Percentiles rank a stretch among this genome's conserved stretches.
Evolutionary conservation across 2,329 filamentous ascomycete species (phyloP).

Genomic region (Coleophoma crateriformis): DNA sequence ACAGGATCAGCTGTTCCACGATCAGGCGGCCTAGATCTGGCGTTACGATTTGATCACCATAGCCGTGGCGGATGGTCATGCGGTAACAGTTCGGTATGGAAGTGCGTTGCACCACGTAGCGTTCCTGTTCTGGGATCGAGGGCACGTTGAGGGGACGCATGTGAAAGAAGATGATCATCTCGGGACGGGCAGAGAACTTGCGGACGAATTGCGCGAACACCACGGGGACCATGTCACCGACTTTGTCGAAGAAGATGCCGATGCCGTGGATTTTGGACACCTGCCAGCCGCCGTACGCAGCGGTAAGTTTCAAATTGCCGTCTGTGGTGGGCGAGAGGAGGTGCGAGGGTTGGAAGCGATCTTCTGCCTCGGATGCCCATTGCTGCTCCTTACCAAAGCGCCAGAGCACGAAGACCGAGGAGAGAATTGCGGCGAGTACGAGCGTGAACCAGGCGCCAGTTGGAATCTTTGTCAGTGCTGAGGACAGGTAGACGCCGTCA

Average conservation of each 20-base stretch:
- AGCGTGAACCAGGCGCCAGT: constrained; percentile 76
- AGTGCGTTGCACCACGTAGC: constrained; percentile 36
- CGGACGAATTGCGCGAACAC: constrained; percentile 69
- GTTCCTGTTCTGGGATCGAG: constrained; percentile 41
- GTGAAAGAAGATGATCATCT: constrained; percentile 71
- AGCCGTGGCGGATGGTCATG: constrained; percentile 65
- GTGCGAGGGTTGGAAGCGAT: constrained; percentile 46
- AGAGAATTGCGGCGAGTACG: constrained; percentile 55
- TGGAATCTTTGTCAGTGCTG: constrained; percentile 67
- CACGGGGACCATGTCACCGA: constrained; percentile 57
- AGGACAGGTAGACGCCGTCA: constrained; percentile 65
- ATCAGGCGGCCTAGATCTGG: constrained; percentile 56
- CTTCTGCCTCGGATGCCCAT: constrained; percentile 63
- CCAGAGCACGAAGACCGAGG: constrained; percentile 66
- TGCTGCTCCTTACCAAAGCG: constrained; percentile 74
- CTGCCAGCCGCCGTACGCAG: constrained; percentile 29
- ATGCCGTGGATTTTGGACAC: constrained; percentile 49
- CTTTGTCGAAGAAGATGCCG: constrained; percentile 77
- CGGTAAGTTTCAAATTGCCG: constrained; percentile 31
- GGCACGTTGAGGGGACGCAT: constrained; percentile 58
- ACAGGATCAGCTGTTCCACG: constrained; percentile 49
- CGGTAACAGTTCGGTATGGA: constrained; percentile 59
- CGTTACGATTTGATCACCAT: constrained; percentile 65
- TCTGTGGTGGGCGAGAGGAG: constrained; percentile 29
- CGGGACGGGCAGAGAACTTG: constrained; percentile 63